These are phyloP conservation scores for Phytophthora sp. DNA, from an alignment of 352 stramenopile genomes.

Conservation along the genomic window DNA sequence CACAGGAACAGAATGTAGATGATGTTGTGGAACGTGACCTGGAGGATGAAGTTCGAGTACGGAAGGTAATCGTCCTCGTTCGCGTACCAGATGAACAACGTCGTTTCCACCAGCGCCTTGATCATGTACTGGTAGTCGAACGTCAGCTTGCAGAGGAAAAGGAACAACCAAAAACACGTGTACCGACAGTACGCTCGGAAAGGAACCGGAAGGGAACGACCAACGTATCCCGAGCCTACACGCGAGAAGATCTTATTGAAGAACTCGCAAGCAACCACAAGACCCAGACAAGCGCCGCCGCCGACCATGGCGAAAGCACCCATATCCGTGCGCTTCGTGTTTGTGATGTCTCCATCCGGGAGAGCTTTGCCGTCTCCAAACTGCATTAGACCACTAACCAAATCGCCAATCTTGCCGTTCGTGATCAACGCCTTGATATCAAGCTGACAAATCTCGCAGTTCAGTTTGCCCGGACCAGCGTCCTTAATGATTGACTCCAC, in stretches of 20 bases:
- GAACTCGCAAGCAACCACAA: slow-evolving; percentile 70
- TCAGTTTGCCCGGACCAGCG: slow-evolving; percentile 57
- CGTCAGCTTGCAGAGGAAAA: slow-evolving; percentile 77
- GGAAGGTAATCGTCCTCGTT: slow-evolving; percentile 71
- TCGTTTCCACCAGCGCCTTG: slow-evolving; percentile 85
- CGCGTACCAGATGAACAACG: slow-evolving; percentile 87
- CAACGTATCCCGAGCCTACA: slow-evolving; percentile 75
- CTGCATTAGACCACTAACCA: slow-evolving; percentile 57
- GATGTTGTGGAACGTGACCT: slow-evolving; percentile 87
- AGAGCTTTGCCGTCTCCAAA: slow-evolving; percentile 45
- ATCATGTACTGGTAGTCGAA: slow-evolving; percentile 91
- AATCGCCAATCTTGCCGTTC: slow-evolving; percentile 67
- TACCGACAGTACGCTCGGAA: slow-evolving; percentile 77
- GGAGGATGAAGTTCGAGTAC: slow-evolving; percentile 87
- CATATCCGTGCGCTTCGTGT: slow-evolving; percentile 56
- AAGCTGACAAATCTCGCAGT: slow-evolving; percentile 79
- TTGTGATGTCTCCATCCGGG: slow-evolving; percentile 20
- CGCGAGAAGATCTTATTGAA: slow-evolving; percentile 76
- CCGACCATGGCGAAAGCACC: slow-evolving; percentile 68
- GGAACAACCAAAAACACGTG: slow-evolving; percentile 81
- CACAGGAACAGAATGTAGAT: slow-evolving; percentile 85
- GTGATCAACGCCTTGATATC: slow-evolving; percentile 70
- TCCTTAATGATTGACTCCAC: slow-evolving; percentile 67
- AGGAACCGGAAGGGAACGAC: slow-evolving; percentile 75
- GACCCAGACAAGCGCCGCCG: slow-evolving; percentile 47